phyloP scores from a whole-genome alignment of 176 grass and related monocot genomes.

The Tillandsia leiboldiana region DNA sequence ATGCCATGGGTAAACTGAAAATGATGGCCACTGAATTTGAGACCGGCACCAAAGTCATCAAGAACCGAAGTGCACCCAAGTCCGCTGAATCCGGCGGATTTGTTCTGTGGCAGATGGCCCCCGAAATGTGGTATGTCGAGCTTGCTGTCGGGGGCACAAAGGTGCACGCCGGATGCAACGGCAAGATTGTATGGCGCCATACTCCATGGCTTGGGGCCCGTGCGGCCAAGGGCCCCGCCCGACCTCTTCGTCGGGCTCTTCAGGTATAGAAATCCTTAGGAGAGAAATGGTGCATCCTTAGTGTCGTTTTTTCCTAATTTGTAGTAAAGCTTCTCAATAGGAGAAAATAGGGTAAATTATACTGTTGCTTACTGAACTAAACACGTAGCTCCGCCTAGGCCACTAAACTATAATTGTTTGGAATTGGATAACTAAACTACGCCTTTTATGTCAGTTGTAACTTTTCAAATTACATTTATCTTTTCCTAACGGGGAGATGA shows the following conservation, averaged over 20 bases:
- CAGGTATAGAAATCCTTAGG: constrained; percentile 28
- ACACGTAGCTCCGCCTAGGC: too few species aligned
- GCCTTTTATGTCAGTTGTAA: too few species aligned
- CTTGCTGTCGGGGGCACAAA: constrained; percentile 72
- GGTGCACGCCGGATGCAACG: constrained; percentile 76
- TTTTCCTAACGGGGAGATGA: too few species aligned
- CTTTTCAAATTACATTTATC: too few species aligned
- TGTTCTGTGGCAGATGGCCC: constrained; percentile 83
- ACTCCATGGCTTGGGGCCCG: constrained; percentile 72
- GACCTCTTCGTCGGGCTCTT: constrained; percentile 67
- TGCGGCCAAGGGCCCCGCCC: constrained; percentile 76
- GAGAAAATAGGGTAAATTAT: too few species aligned
- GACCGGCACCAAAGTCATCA: constrained; percentile 46
- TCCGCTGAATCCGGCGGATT: constrained; percentile 53
- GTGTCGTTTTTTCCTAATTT: too few species aligned
- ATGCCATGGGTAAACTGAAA: constrained; percentile 63
- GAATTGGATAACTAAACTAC: too few species aligned
- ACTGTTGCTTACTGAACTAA: too few species aligned
- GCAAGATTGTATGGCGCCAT: constrained; percentile 76
- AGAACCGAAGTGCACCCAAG: constrained; percentile 46
- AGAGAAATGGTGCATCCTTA: too few species aligned
- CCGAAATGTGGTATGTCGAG: constrained; percentile 93
- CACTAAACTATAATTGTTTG: too few species aligned
- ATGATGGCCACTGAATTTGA: constrained; percentile 73
- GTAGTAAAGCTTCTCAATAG: too few species aligned